These are phyloP conservation scores for Myxozyma melibiosi DNA, from an alignment of 805 yeast genomes.

Conservation along the genomic window DNA sequence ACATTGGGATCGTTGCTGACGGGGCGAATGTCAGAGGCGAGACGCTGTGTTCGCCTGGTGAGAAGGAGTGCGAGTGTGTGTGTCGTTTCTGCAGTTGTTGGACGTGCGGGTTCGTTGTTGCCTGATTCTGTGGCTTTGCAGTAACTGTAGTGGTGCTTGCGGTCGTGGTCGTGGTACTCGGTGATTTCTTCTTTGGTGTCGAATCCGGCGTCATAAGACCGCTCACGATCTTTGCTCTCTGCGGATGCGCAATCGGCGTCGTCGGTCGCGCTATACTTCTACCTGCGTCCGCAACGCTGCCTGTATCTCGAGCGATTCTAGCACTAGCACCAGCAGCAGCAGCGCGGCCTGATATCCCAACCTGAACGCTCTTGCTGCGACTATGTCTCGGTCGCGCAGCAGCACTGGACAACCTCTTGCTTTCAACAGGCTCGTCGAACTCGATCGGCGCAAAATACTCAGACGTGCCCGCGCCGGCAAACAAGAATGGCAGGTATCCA, in stretches of 20 bases:
- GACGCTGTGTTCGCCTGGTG: no score
- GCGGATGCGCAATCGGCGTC: neutral
- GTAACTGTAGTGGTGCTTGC: neutral
- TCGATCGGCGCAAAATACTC: conserved; percentile 13
- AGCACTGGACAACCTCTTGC: neutral
- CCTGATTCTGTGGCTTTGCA: neutral
- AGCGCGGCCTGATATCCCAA: no score
- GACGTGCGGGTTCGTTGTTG: no score
- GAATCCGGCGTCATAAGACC: conserved; percentile 6
- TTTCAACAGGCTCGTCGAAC: neutral
- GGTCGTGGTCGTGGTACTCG: no score
- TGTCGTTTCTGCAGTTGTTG: neutral
- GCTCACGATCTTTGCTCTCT: neutral
- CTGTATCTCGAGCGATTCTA: no score
- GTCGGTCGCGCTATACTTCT: no score
- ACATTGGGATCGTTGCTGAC: no score
- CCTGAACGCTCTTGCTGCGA: neutral
- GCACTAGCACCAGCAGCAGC: no score
- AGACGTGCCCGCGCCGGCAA: conserved; percentile 8
- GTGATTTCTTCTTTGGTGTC: neutral
- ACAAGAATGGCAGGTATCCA: conserved; percentile 8
- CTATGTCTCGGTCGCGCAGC: neutral
- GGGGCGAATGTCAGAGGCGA: no score
- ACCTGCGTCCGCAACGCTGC: no score
- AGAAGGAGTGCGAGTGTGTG: neutral